Conservation (phyloP, 495 filamentous ascomycete genomes). For the Penicillium soppii region DNA sequence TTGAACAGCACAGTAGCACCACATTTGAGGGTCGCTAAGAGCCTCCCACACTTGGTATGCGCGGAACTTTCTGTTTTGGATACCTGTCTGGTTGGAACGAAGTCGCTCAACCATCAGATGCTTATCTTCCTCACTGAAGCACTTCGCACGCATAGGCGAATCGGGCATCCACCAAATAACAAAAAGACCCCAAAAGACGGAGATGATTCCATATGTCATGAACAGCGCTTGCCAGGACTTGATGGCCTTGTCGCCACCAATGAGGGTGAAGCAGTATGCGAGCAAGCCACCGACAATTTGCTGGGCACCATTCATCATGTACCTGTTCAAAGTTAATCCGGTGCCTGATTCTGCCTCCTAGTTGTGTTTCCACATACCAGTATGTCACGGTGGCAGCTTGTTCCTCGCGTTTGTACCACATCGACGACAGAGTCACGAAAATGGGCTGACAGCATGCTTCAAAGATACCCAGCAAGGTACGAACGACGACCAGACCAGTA, state of each 20-base stretch:
- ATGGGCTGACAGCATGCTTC: conserved; percentile 65
- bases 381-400: conserved; percentile 64
- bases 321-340: conserved; percentile 29
- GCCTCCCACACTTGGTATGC: conserved; percentile 45
- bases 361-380: conserved; percentile 45
- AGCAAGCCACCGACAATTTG: conserved; percentile 55
- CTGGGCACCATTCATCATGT: conserved; percentile 66
- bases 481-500: conserved; percentile 51
- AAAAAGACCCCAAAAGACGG: conserved; percentile 50
- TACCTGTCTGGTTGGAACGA: conserved; percentile 52
- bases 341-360: not conserved
- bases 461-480: conserved; percentile 65
- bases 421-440: conserved; percentile 60
- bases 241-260: conserved; percentile 39
- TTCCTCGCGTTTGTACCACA: conserved; percentile 72
- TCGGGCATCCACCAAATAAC: conserved; percentile 50
- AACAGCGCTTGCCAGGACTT: conserved; percentile 62
- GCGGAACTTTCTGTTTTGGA: conserved; percentile 53
- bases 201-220: conserved; percentile 54
- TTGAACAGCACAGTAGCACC: conserved; percentile 52
- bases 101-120: conserved; percentile 49
- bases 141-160: conserved; percentile 49
- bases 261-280: conserved; percentile 58
- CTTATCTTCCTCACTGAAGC: conserved; percentile 50
- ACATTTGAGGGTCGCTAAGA: conserved; percentile 42